A percentile compares a stretch with the other conserved stretches of the same genome.
These are phyloP conservation scores for Neofusicoccum kwambonambiense DNA, from an alignment of 2,329 filamentous ascomycete species.

Conservation along the genomic window DNA sequence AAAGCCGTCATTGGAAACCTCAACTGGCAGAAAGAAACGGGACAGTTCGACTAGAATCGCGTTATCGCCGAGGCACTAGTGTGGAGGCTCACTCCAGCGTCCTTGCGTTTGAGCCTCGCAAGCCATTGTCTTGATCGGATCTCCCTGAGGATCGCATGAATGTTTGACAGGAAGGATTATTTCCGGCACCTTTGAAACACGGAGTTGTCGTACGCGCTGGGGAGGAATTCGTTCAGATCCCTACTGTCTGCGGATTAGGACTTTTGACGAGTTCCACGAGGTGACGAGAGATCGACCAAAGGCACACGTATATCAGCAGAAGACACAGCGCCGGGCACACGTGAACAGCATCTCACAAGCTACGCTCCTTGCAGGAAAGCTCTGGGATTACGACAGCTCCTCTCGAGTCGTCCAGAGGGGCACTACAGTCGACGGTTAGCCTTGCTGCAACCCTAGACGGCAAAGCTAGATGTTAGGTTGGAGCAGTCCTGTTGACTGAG, in stretches of 20 bases:
- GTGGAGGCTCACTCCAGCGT: neutral
- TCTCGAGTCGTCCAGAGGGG: neutral
- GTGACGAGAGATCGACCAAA: neutral
- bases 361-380: neutral
- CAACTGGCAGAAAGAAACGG: constrained; percentile 29
- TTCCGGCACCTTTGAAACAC: neutral
- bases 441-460: too few species aligned
- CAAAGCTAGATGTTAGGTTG: too few species aligned
- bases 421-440: neutral
- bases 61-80: neutral
- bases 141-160: too few species aligned
- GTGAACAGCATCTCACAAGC: neutral
- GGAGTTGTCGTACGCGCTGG: neutral
- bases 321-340: neutral
- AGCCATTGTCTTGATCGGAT: neutral
- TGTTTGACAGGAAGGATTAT: too few species aligned
- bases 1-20: constrained; percentile 44
- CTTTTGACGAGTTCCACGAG: neutral
- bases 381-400: neutral
- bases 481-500: too few species aligned
- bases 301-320: neutral
- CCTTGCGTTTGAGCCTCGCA: neutral
- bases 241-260: neutral
- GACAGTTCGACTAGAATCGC: neutral
- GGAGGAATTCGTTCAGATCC: too few species aligned